A percentile compares a stretch with the other conserved stretches of the same genome.
These are phyloP conservation scores for Daldinia eschscholtzii DNA, from an alignment of 2,329 filamentous ascomycete species.

Conservation along the genomic window DNA sequence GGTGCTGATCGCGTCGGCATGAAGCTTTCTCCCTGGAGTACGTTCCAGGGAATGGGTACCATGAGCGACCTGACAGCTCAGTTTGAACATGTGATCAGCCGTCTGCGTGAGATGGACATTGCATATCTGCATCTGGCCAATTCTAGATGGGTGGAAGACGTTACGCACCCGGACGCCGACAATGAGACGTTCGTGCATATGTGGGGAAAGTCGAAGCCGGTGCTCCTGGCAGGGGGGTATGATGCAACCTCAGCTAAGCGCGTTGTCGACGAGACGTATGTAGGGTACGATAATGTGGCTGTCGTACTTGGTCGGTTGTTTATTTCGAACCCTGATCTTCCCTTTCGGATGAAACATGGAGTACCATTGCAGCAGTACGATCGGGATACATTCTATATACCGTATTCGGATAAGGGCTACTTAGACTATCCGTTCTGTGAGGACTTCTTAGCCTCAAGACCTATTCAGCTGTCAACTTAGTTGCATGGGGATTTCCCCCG, in stretches of 20 bases:
- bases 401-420: slow-evolving; percentile 40
- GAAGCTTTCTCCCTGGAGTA: slow-evolving; percentile 54
- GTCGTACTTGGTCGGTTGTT: slow-evolving; percentile 64
- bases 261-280: slow-evolving; percentile 57
- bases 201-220: slow-evolving; percentile 59
- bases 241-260: slow-evolving; percentile 53
- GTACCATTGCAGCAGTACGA: slow-evolving; percentile 60
- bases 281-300: slow-evolving; percentile 56
- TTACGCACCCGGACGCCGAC: slow-evolving; percentile 56
- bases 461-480: neutral
- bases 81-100: slow-evolving; percentile 65
- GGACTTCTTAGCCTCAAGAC: neutral
- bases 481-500: neutral
- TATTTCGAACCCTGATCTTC: slow-evolving; percentile 63
- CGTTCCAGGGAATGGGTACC: slow-evolving; percentile 68
- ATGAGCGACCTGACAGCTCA: slow-evolving; percentile 69
- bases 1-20: slow-evolving; percentile 57
- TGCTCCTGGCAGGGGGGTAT: slow-evolving; percentile 63
- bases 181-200: slow-evolving; percentile 55
- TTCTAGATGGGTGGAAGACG: slow-evolving; percentile 53
- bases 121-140: slow-evolving; percentile 71
- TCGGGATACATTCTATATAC: slow-evolving; percentile 59
- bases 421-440: slow-evolving; percentile 42
- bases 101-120: slow-evolving; percentile 64
- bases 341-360: slow-evolving; percentile 58